Evolutionary conservation across 352 stramenopile species (phyloP).

Genomic region (Globisporangium splendens): DNA sequence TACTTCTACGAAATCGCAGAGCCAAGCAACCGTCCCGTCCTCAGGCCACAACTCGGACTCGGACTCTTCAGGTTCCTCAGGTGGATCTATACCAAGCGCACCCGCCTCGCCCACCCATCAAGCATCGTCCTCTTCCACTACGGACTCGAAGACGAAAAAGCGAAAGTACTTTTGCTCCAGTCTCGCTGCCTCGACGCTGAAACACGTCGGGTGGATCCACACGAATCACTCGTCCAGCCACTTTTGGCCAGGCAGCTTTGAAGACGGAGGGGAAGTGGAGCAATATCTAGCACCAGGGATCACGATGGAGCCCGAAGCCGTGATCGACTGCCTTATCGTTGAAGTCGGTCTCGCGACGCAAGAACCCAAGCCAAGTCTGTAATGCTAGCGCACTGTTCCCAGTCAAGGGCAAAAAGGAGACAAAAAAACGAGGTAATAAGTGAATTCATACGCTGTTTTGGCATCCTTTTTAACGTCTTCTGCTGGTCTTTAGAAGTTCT

Average conservation of each 20-base stretch:
- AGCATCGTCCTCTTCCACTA: conserved; percentile 8
- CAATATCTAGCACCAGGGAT: conserved; percentile 41
- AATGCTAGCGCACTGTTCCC: background rate
- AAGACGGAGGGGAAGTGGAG: conserved; percentile 75
- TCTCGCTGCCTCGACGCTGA: conserved; percentile 71
- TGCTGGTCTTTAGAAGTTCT: conserved; percentile 44
- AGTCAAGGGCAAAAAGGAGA: no score
- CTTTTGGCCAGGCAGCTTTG: conserved; percentile 84
- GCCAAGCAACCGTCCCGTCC: background rate
- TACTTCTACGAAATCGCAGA: background rate
- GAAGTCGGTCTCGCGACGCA: conserved; percentile 68
- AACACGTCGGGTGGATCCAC: conserved; percentile 72
- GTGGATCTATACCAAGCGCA: background rate
- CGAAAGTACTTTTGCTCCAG: conserved; percentile 88
- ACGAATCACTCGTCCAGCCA: conserved; percentile 66
- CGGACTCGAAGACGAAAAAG: conserved; percentile 17
- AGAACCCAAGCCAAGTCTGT: conserved; percentile 14
- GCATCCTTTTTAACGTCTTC: background rate
- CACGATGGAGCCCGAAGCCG: conserved; percentile 46
- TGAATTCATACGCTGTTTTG: background rate
- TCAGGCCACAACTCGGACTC: conserved; percentile 4
- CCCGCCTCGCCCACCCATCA: background rate
- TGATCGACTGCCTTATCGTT: conserved; percentile 79
- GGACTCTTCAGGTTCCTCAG: conserved; percentile 6
- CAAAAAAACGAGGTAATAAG: background rate